Conservation (phyloP, 2,329 filamentous ascomycete genomes). For the Trichoderma sp. region DNA sequence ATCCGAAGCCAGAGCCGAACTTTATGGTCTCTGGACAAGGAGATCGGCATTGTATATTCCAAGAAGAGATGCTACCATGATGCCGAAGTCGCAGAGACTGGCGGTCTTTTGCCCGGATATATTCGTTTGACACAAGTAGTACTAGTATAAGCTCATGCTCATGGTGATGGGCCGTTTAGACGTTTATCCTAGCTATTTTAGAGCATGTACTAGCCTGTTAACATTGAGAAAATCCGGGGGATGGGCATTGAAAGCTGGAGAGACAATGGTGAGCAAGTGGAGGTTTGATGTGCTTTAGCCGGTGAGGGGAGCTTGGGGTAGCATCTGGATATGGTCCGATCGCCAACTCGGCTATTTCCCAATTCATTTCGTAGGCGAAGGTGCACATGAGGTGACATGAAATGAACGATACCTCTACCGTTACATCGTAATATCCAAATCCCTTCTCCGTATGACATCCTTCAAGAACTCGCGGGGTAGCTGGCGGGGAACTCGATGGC, state of each 20-base stretch:
- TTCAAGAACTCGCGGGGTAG: background rate
- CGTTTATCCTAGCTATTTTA: background rate
- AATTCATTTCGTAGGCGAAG: background rate
- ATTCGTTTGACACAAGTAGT: background rate
- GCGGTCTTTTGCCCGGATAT: background rate
- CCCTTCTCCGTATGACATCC: background rate
- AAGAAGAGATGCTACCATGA: background rate
- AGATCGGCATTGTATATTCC: background rate
- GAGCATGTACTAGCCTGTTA: background rate
- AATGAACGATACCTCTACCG: background rate
- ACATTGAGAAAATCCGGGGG: background rate
- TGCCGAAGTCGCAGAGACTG: background rate
- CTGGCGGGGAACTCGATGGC: background rate
- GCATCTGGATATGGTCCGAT: background rate
- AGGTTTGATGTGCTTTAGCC: constrained; percentile 3
- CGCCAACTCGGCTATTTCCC: constrained; percentile 13
- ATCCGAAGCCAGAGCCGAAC: background rate
- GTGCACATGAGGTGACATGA: background rate
- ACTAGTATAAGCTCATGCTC: background rate
- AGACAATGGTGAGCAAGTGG: constrained; percentile 5
- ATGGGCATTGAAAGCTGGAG: background rate
- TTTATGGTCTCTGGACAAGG: background rate
- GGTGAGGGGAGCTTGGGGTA: background rate
- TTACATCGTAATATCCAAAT: background rate
- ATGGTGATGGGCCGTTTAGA: background rate